A percentile compares a stretch with the other conserved stretches of the same genome.
Evolutionary conservation across 2,329 filamentous ascomycete species (phyloP).

Genomic region (Exophiala calicioides): DNA sequence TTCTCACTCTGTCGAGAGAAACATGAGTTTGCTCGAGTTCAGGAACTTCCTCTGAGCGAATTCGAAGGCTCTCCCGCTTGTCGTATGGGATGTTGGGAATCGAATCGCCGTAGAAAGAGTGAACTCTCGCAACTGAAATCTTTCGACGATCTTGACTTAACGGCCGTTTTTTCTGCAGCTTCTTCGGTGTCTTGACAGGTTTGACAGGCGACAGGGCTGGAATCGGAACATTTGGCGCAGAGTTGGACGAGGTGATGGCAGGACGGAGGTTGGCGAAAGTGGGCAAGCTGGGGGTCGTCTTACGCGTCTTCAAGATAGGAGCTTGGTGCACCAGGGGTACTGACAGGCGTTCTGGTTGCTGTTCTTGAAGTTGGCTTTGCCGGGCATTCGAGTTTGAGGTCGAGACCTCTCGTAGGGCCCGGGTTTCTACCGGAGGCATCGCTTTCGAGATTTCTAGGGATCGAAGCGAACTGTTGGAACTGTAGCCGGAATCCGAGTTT

Average conservation of each 20-base stretch:
- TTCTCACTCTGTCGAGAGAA: constrained; percentile 8
- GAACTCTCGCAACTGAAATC: constrained; percentile 22
- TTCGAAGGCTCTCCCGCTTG: constrained; percentile 26
- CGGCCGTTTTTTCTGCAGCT: constrained; percentile 29
- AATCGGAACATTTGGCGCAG: background rate
- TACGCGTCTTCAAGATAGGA: constrained; percentile 22
- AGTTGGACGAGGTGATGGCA: background rate
- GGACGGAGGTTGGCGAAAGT: constrained; percentile 15
- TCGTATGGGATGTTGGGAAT: constrained; percentile 25
- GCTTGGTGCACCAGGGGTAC: background rate
- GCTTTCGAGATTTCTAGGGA: constrained; percentile 13
- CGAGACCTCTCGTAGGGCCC: constrained; percentile 5
- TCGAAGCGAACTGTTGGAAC: constrained; percentile 28
- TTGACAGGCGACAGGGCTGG: background rate
- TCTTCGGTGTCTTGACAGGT: constrained; percentile 19
- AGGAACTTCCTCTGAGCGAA: constrained; percentile 26
- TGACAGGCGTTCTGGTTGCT: background rate
- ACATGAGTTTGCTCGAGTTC: constrained; percentile 30
- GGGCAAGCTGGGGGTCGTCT: constrained; percentile 14
- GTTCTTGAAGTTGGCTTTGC: too few relatives aligned
- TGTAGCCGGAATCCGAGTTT: constrained; percentile 33
- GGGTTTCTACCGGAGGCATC: background rate
- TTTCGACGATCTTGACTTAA: constrained; percentile 18
- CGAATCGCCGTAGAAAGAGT: constrained; percentile 19
- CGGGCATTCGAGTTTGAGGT: background rate